These are phyloP conservation scores for Leccinum barrowsii DNA, from an alignment of 768 basidiomycete species.

Conservation along the genomic window DNA sequence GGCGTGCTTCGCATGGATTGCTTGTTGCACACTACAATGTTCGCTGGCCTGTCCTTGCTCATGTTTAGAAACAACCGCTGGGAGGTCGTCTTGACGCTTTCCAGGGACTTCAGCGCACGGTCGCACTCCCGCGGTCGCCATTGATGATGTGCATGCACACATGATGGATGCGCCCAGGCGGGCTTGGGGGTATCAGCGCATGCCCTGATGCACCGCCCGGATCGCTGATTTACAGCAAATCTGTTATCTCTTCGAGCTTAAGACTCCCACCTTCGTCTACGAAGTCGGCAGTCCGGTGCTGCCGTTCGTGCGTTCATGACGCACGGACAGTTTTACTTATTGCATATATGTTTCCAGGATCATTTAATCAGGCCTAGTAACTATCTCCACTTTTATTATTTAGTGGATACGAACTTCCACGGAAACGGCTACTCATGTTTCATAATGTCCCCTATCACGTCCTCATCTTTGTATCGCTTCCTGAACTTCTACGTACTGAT, in stretches of 20 bases:
- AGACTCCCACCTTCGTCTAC: not conserved
- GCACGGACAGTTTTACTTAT: slow-evolving; percentile 4
- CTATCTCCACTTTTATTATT: not conserved
- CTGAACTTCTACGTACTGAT: not conserved
- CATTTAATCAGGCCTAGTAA: not conserved
- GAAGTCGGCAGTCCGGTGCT: slow-evolving; percentile 11
- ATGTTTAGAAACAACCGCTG: slow-evolving; percentile 36
- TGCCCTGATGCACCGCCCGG: not conserved
- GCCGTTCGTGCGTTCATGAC: slow-evolving; percentile 1
- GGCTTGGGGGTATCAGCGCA: not conserved
- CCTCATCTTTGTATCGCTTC: not conserved
- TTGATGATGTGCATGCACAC: not conserved
- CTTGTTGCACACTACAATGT: slow-evolving; percentile 44
- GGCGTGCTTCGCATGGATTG: slow-evolving; percentile 51
- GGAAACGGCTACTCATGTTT: not conserved
- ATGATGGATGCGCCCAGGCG: not conserved
- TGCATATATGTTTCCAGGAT: slow-evolving; percentile 7
- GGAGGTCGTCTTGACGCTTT: slow-evolving; percentile 44
- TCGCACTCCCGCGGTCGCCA: not conserved
- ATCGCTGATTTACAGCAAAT: slow-evolving; percentile 5
- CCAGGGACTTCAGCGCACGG: slow-evolving; percentile 27
- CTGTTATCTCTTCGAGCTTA: not conserved
- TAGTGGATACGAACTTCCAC: slow-evolving; percentile 6
- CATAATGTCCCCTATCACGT: not conserved
- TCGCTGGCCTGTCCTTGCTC: slow-evolving; percentile 49